Evolutionary conservation across 805 yeast species (phyloP).

Genomic region (Wickerhamiella sergipiensis): DNA sequence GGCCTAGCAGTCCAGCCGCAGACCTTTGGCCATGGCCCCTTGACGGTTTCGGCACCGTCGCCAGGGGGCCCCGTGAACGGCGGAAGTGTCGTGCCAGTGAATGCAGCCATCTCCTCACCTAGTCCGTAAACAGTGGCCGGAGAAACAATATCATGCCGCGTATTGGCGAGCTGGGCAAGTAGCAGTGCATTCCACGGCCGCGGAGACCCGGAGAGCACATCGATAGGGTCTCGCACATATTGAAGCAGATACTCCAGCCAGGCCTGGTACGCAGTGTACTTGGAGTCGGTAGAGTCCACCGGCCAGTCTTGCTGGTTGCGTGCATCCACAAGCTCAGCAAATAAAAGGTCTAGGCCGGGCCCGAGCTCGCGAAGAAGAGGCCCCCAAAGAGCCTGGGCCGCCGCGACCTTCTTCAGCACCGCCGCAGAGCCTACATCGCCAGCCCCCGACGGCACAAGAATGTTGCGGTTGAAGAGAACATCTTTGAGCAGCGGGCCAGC

Average conservation of each 20-base stretch:
- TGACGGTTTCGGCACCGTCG: neutral
- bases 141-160: neutral
- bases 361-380: conserved; percentile 13
- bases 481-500: conserved; percentile 3
- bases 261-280: conserved; percentile 4
- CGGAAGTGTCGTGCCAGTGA: conserved; percentile 7
- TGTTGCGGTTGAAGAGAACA: conserved; percentile 14
- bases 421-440: neutral
- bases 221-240: neutral
- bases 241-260: conserved; percentile 15
- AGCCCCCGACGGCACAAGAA: conserved; percentile 12
- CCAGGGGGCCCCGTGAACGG: neutral
- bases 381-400: conserved; percentile 12
- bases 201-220: conserved; percentile 5
- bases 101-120: conserved; percentile 15
- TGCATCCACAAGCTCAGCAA: conserved; percentile 1
- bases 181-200: conserved; percentile 19
- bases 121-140: neutral
- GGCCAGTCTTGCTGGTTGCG: conserved; percentile 15
- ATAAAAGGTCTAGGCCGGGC: conserved; percentile 4
- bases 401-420: neutral
- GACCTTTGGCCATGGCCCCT: conserved; percentile 7
- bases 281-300: neutral
- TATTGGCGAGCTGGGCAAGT: conserved; percentile 10
- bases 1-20: conserved; percentile 13